Percentiles rank a stretch among this genome's conserved stretches.
Evolutionary conservation across 75 land plant species (phyloP).

Genomic region (Adiantum capillusveneris): DNA sequence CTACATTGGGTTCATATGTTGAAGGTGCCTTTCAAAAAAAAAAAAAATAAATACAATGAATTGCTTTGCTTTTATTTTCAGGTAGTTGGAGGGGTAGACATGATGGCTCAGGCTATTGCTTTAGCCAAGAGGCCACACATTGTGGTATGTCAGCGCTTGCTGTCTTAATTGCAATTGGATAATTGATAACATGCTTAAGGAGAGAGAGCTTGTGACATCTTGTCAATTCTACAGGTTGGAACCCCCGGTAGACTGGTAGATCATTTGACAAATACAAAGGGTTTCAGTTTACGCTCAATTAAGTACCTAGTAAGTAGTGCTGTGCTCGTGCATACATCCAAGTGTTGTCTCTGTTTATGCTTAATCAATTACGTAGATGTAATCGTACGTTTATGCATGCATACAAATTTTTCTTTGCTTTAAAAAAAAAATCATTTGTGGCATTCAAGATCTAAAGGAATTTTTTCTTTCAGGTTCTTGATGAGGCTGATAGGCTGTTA

Average conservation of each 20-base stretch:
- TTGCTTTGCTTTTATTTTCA: too few species aligned
- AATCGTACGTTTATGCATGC: too few species aligned
- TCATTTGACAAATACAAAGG: constrained; percentile 90
- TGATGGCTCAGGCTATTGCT: constrained; percentile 56
- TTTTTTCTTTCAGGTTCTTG: constrained; percentile 51
- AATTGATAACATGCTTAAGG: neutral
- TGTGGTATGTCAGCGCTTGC: constrained; percentile 38
- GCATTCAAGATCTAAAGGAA: too few species aligned
- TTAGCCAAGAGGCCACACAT: constrained; percentile 82
- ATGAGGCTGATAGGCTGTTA: constrained; percentile 89
- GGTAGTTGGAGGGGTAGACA: constrained; percentile 91
- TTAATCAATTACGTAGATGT: too few species aligned
- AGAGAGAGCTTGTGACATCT: too few species aligned
- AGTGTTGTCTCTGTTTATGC: too few species aligned
- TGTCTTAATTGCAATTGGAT: neutral
- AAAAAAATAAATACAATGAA: too few species aligned
- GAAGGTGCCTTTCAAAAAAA: too few species aligned
- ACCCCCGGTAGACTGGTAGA: constrained; percentile 94
- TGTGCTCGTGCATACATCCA: too few species aligned
- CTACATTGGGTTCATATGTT: too few species aligned
- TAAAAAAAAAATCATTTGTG: neutral
- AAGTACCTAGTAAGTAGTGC: constrained; percentile 61
- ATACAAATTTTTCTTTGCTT: neutral
- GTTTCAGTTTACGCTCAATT: constrained; percentile 68
- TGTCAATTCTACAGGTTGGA: constrained; percentile 40